Base-by-base conservation (phyloP, 2,329 filamentous ascomycete genomes). In the Emericellopsis atlantica region DNA sequence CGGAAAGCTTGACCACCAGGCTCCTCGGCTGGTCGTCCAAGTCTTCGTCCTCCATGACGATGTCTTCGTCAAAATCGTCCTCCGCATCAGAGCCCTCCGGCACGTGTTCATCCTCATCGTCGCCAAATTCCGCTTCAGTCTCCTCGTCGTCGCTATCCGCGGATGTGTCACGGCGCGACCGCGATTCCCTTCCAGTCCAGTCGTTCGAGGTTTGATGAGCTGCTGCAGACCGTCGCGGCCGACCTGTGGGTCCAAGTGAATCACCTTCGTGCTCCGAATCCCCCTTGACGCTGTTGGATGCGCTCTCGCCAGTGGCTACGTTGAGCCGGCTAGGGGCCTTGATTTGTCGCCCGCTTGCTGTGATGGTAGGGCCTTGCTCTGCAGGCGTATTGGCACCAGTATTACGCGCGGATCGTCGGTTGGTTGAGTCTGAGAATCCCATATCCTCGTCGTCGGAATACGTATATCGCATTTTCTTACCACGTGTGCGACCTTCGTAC, bases 391-490 rank as follows among this genome's bases (percentile, higher is more conserved):
- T 79, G 9, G 79, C 72, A 32, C 81, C 75, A 2, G 84, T 87
- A 48, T 87, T 84, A 22, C 90, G 79, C 15, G 78, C 73, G 11
- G 85, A 86, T 6, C 80, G 75, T 67, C 89, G 57, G 58, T 64
- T 60, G 6, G 74, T 72, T 31, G 79, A 80, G 54, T 81, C 76
- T n/a, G 75, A 76, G 42, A 69, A 74, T 40, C 78, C 76, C 14
- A 81, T 77, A 31, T 81, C 81, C 49, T 93, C 86, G 21, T 93
- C 86, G 40, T 95, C 89, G 0, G 88, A 93, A 55, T 85, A 98
- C 0, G 87, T 98, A 56, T 98, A 98, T 60, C 89, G 93, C 64
- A 94, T 84, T 45, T 90, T 84, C 68, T 98, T 96, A 43, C 92
- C 92, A 44, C 92, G 79, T 5, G 93, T 98, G 40, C 92, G 85